Base-by-base conservation (phyloP, 73 alveolate species). In the Effrenium voratum region DNA sequence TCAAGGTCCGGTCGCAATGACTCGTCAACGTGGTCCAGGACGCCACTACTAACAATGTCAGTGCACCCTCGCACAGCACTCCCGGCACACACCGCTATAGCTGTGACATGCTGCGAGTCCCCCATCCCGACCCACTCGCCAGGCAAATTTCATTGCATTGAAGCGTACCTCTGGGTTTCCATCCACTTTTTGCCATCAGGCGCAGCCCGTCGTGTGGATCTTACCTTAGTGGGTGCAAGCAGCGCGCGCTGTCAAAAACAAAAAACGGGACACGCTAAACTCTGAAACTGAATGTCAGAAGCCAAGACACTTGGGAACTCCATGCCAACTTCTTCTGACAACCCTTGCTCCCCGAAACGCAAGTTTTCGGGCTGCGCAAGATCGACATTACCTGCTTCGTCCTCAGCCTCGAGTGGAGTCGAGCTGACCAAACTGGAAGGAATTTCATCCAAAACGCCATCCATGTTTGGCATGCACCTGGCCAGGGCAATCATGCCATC, bases 401-500 rank as follows among this genome's bases (percentile, higher is more conserved):
- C 63, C 63, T 52, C 63, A 19, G 63, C 63, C 63, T 52, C 47
- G 30, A 72, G 50, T 30, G 82, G 82, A 19, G 36, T 47, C 28
- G 26, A 8, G 49, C 40, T 72, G 49, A 1, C 40, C 16, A 34
- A 6, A 2, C 36, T 40, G 8, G 82, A 1, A 32, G 82, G 82
- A 1, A 72, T 72, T 36, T 72, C 82, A 13, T 72, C 82, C 47
- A 72, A 6, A 2, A 72, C 40, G 36, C 82, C 82, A 32, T 72
- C 82, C 49, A 15, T 40, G 46, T 34, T 72, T 36, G 82, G 30
- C 50, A 72, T 12, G 47, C 82, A 72, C 6, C 36, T 45, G 50
- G 82, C 82, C 50, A 72, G 3, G 47, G 82, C n/a, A 72, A 72
- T 72, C 45, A 72, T 0, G n/a, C 82, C 82, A 13, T 72, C 82